phyloP scores from a whole-genome alignment of 257 asterid species.

The Solanum virginianum region DNA sequence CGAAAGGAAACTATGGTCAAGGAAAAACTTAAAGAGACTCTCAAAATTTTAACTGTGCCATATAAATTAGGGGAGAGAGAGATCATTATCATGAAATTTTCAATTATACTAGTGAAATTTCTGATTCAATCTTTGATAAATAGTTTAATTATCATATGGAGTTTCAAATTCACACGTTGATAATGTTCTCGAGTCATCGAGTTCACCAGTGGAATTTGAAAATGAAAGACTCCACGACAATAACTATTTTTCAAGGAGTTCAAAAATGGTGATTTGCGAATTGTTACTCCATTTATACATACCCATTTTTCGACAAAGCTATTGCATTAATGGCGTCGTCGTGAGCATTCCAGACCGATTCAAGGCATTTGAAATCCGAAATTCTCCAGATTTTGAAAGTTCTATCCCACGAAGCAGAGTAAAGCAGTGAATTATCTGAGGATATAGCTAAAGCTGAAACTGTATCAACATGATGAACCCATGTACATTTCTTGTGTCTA shows the following conservation, averaged over 20 bases:
- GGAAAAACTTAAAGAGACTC: not conserved
- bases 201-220: not conserved
- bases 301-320: slow-evolving; percentile 28
- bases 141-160: not conserved
- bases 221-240: not conserved
- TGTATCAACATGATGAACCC: slow-evolving; percentile 80
- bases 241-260: not conserved
- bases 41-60: not conserved
- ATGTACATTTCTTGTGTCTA: slow-evolving; percentile 49
- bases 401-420: slow-evolving; percentile 83
- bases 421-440: slow-evolving; percentile 26
- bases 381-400: slow-evolving; percentile 66
- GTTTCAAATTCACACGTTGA: not conserved
- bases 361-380: slow-evolving; percentile 53
- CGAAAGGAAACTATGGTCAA: rapidly evolving
- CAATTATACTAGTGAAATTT: not conserved
- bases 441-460: slow-evolving; percentile 53
- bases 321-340: slow-evolving; percentile 71
- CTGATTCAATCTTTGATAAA: not conserved
- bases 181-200: not conserved
- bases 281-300: not conserved
- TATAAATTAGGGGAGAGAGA: no score
- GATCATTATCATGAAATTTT: not conserved
- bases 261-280: not conserved
- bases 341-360: slow-evolving; percentile 61